Conservation (phyloP, 805 yeast genomes). For the Isabelozyma rhagii region DNA sequence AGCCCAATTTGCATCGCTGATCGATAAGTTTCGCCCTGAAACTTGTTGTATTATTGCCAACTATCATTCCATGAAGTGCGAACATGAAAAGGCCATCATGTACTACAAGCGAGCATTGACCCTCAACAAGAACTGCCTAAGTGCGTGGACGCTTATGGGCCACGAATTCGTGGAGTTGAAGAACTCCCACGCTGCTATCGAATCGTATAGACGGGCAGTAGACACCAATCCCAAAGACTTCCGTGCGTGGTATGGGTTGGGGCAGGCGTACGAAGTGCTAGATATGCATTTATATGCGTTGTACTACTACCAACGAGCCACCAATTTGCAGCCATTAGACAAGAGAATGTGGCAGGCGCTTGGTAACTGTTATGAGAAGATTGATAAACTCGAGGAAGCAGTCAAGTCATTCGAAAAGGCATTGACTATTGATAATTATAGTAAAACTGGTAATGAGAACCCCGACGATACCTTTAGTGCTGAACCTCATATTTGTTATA, state of each 20-base stretch:
- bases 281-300: slow-evolving; percentile 93
- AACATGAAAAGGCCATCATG: slow-evolving; percentile 92
- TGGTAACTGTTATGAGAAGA: slow-evolving; percentile 82
- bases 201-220: slow-evolving; percentile 88
- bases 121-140: slow-evolving; percentile 71
- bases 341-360: slow-evolving; percentile 96
- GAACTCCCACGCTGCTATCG: slow-evolving; percentile 96
- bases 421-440: slow-evolving; percentile 45
- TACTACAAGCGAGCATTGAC: slow-evolving; percentile 88
- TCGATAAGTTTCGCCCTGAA: slow-evolving; percentile 88
- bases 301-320: slow-evolving; percentile 89
- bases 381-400: slow-evolving; percentile 68
- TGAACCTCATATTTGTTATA: slow-evolving; percentile 54
- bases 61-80: slow-evolving; percentile 85
- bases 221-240: slow-evolving; percentile 87
- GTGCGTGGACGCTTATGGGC: slow-evolving; percentile 98
- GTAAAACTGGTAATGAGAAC: slow-evolving; percentile 10
- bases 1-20: slow-evolving; percentile 79
- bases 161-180: slow-evolving; percentile 96
- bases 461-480: slow-evolving; percentile 8
- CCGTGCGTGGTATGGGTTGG: slow-evolving; percentile 97
- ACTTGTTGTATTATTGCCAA: slow-evolving; percentile 94
- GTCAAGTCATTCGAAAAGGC: slow-evolving; percentile 82
- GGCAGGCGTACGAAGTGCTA: slow-evolving; percentile 95
- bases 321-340: slow-evolving; percentile 83